Evolutionary conservation across 805 yeast species (phyloP), one percentile per base, ranked within the genome.

Genomic region (Candida succiphila): DNA sequence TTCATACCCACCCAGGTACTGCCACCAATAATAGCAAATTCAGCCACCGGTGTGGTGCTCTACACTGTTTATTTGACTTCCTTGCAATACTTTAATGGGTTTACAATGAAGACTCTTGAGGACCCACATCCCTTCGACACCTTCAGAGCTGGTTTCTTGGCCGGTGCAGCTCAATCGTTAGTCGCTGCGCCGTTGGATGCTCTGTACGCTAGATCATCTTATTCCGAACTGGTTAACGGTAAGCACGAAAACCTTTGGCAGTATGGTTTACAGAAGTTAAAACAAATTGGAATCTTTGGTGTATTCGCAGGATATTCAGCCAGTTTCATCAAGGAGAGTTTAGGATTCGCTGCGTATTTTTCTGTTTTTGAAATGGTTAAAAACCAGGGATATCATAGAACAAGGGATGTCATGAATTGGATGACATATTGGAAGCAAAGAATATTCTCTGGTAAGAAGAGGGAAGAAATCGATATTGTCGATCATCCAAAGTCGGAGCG

Each of bases 141-240:
- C 0, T 73, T 84, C 56, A 55, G 75, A 31, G 85, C 96, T 0
- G 97, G 97, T 0, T 75, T 78, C 36, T 42, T 84, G 0, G 96
- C 96, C 0, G 96, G 96, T 2, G 75, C 79, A 0, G 75, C 77
- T 17, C 95, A 92, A 46, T 81, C 94, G n/a, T 58, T 85, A 14
- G 88, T 85, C 1, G 95, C 95, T 2, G 89, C 96, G 2, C 97
- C 97, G 0, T 66, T 89, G 4, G 96, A 89, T 56, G 95, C 96
- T 7, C 75, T 89, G 3, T 82, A 80, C 48, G 74, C 94, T 2
- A 66, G 96, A 43, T 83, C 88, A 42, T 68, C 77, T 2, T 78
- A 85, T 5, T 72, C 80, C 9, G 95, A 86, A 43, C 58, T 88
- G 34, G 56, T 85, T 13, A 67, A 70, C 33, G 82, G 86, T 6